phyloP scores from a whole-genome alignment of 2,329 filamentous ascomycete species.

The Hymenoscyphus fraxineus region DNA sequence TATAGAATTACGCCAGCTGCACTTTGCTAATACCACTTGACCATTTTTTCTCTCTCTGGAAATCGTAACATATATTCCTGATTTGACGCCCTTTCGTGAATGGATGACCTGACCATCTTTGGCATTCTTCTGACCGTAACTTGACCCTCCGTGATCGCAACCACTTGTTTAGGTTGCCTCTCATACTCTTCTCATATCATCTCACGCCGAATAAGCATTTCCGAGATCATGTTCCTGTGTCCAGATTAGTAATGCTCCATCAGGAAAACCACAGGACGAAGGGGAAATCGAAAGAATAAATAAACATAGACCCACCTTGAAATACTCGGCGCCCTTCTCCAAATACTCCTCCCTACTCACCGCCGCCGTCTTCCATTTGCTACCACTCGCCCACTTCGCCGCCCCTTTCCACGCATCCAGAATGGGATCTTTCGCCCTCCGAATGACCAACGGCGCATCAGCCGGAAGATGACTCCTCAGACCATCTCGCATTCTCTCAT shows the following conservation, averaged over 20 bases:
- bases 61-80: not conserved
- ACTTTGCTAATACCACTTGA: not conserved
- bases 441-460: slow-evolving; percentile 62
- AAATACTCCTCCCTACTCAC: slow-evolving; percentile 78
- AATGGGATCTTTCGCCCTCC: slow-evolving; percentile 70
- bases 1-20: slow-evolving; percentile 1
- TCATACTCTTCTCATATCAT: not conserved
- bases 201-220: slow-evolving; percentile 47
- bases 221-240: slow-evolving; percentile 62
- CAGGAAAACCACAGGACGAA: not conserved
- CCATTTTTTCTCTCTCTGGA: not conserved
- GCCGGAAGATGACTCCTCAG: slow-evolving; percentile 69
- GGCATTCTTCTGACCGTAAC: not conserved
- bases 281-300: not conserved
- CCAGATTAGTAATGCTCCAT: not conserved
- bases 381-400: slow-evolving; percentile 70
- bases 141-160: not conserved
- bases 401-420: slow-evolving; percentile 94
- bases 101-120: not conserved
- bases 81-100: not conserved
- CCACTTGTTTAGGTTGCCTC: not conserved
- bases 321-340: slow-evolving; percentile 91
- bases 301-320: slow-evolving; percentile 57
- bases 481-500: slow-evolving; percentile 72
- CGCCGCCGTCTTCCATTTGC: slow-evolving; percentile 58